phyloP scores from a whole-genome alignment of 2,329 filamentous ascomycete genomes.

The Mycosphaerella sp. region DNA sequence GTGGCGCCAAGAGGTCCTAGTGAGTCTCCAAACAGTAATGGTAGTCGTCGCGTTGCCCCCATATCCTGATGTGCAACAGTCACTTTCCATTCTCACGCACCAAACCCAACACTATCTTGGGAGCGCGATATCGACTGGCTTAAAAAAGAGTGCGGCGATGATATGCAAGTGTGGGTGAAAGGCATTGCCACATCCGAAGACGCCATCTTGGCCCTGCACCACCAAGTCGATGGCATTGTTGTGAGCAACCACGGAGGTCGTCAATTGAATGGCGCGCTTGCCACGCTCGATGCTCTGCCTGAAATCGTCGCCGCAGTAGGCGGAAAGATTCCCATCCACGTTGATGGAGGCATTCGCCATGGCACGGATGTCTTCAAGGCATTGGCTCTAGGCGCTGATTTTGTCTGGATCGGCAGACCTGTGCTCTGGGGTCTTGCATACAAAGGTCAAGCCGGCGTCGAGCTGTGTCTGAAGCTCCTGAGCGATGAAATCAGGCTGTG shows the following conservation, averaged over 20 bases:
- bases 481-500: conserved; percentile 36
- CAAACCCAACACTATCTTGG: conserved; percentile 43
- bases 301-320: conserved; percentile 37
- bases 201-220: conserved; percentile 41
- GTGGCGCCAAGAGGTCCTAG: conserved; percentile 31
- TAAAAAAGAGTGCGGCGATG: conserved; percentile 39
- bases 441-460: conserved; percentile 35
- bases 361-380: conserved; percentile 56
- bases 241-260: conserved; percentile 52
- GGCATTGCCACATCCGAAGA: conserved; percentile 40
- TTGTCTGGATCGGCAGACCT: conserved; percentile 45
- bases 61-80: conserved; percentile 15
- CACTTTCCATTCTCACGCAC: conserved; percentile 38
- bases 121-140: conserved; percentile 48
- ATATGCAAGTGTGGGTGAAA: conserved; percentile 47
- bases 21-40: background rate
- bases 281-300: conserved; percentile 46
- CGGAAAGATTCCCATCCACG: conserved; percentile 52
- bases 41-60: background rate
- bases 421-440: conserved; percentile 47
- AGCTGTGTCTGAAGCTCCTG: conserved; percentile 42
- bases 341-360: conserved; percentile 54
- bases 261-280: conserved; percentile 52
- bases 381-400: conserved; percentile 47
- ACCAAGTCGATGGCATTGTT: conserved; percentile 40